Base-by-base conservation (phyloP, 2,329 filamentous ascomycete species). In the Moelleriella libera region DNA sequence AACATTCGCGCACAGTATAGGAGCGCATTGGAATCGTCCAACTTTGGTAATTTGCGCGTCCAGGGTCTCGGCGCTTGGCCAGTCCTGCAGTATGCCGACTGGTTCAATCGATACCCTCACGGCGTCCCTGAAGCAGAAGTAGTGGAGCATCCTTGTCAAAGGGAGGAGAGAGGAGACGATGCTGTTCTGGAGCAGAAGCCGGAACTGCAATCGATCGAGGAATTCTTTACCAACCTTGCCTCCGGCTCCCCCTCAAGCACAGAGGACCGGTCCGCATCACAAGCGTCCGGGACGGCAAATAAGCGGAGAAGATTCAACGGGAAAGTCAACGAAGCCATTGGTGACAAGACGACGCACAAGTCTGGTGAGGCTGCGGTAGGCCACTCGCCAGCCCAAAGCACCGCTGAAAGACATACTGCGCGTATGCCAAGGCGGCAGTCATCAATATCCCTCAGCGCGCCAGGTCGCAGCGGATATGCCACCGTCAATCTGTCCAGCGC, bases 51-150 rank as follows among this genome's bases (percentile, higher is more conserved):
- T n/a, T 64, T 71, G 52, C 61, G 67, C 50, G 62, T 63, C 48
- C 67, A 74, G 47, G 67, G 68, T 42, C 67, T 72, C 11, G 63
- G 68, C 7, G 65, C 75, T 5, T 74, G 76, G 5, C 74, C 76
- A 7, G 85, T 96, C 56, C 89, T 95, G 63, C 90, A 97, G 58
- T 97, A 97, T 57, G 88, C 89, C 46, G 92, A 97, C 64, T 97
- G 92, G 92, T 97, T 97, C 58, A 85, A 92, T 59, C 79, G 85
- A 53, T 97, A 96, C 60, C 92, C 92, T 0, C 85, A 94, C 56
- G 92, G 92, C 2, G 86, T 97, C 12, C 87, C 86, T 4, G 80
- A 86, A 50, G 75, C 81, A 1, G 88, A 95, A 58, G 92, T 87
- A 63, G 81, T 88, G 57, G 87, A 92, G 54, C 83, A 85, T 1